These are phyloP conservation scores for Atalantia buxifolia DNA, from an alignment of 345 rosid genomes.

Conservation along the genomic window DNA sequence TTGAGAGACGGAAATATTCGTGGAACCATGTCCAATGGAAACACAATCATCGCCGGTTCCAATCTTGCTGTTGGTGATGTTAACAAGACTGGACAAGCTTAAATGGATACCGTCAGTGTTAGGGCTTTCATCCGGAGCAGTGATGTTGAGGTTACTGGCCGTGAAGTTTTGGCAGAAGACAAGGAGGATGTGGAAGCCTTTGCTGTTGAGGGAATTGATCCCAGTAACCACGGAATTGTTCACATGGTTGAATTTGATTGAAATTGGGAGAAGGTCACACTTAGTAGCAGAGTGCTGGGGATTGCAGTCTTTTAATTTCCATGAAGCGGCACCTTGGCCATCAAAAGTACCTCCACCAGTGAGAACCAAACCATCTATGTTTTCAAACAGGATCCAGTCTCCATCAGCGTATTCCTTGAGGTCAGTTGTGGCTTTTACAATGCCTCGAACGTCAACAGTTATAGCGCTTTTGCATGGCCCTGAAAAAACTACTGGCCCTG, in stretches of 20 bases:
- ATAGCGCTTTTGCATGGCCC: conserved; percentile 58
- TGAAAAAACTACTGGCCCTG: conserved; percentile 42
- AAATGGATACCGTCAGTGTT: conserved; percentile 54
- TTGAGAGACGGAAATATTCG: conserved; percentile 11
- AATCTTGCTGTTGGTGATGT: conserved; percentile 19
- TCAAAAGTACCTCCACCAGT: conserved; percentile 62
- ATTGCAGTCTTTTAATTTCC: conserved; percentile 45
- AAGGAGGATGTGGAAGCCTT: conserved; percentile 51
- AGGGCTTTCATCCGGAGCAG: conserved; percentile 55
- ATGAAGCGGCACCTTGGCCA: conserved; percentile 46
- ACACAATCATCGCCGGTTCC: conserved; percentile 53
- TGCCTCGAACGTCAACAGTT: conserved; percentile 43
- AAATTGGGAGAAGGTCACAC: no score
- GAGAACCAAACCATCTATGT: conserved; percentile 36
- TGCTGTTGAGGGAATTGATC: conserved; percentile 45
- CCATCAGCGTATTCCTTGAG: conserved; percentile 24
- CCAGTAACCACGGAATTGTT: conserved; percentile 26
- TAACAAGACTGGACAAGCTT: conserved; percentile 18
- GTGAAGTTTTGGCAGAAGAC: conserved; percentile 20
- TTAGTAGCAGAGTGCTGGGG: no score
- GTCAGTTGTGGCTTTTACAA: conserved; percentile 36
- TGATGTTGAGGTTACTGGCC: conserved; percentile 26
- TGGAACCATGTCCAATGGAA: conserved; percentile 35
- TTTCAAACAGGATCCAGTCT: conserved; percentile 48
- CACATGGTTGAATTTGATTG: conserved; percentile 36